phyloP scores from a whole-genome alignment of 495 filamentous ascomycete species.

The Podospora fimiseda region DNA sequence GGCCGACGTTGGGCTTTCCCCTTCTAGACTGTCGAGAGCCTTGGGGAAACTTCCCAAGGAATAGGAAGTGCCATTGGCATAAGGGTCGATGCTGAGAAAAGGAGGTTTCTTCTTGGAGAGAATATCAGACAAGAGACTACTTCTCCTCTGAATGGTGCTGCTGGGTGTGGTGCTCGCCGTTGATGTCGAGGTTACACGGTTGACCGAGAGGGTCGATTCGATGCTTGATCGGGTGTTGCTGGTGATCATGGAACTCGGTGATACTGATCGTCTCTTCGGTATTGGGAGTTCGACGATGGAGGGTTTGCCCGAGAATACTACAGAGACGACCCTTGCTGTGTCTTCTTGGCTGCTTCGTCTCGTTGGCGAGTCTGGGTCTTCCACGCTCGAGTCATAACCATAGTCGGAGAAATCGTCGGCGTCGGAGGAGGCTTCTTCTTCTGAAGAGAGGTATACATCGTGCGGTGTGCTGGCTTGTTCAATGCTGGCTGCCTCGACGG shows the following conservation, averaged over 20 bases:
- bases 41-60: slow-evolving; percentile 25
- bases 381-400: slow-evolving; percentile 39
- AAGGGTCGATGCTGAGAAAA: slow-evolving; percentile 45
- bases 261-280: slow-evolving; percentile 30
- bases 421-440: slow-evolving; percentile 46
- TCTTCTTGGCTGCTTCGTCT: slow-evolving; percentile 39
- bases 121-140: slow-evolving; percentile 28
- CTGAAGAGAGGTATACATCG: slow-evolving; percentile 45
- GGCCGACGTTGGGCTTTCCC: slow-evolving; percentile 12
- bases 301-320: slow-evolving; percentile 43
- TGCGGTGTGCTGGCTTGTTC: slow-evolving; percentile 31
- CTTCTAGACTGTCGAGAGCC: slow-evolving; percentile 16
- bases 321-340: slow-evolving; percentile 43
- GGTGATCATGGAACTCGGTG: slow-evolving; percentile 24
- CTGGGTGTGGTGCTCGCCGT: slow-evolving; percentile 27
- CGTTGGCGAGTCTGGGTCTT: slow-evolving; percentile 29
- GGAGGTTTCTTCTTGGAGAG: slow-evolving; percentile 32
- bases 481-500: slow-evolving; percentile 26
- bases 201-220: slow-evolving; percentile 10
- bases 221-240: slow-evolving; percentile 23
- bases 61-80: slow-evolving; percentile 33
- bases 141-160: slow-evolving; percentile 24
- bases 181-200: slow-evolving; percentile 20
- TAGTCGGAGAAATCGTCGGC: slow-evolving; percentile 47
- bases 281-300: slow-evolving; percentile 39